Base-by-base conservation (phyloP, 345 rosid species). In the Populus alba region DNA sequence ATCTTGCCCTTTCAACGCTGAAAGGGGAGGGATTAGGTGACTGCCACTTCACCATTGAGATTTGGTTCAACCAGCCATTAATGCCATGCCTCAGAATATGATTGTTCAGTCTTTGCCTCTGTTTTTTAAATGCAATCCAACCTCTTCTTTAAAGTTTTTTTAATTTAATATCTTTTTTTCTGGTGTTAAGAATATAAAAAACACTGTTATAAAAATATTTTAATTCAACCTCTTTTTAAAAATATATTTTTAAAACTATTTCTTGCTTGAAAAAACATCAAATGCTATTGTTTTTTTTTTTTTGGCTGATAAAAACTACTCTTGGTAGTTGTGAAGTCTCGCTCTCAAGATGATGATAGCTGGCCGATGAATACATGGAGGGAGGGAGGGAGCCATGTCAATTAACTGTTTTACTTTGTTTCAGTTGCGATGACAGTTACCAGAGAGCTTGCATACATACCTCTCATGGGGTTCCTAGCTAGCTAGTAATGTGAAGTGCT, bases 1-100 rank as follows among this genome's bases (percentile, higher is more conserved):
- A 85, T 80, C 85, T 85, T 74, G 81, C 76, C 85, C 77, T 79
- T 79, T 57, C 70, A 10, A 67, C 47, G 53, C 78, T 39, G 39
- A 74, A 61, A 73, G 39, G 72, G 59, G 77, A 45, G 38, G 31
- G 5, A 57, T 16, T 55, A 53, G 29, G 27, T 81, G 61, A 53
- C 55, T 29, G 4, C 55, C 31, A 29, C 15, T 62, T 75, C 72
- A 43, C 72, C 6, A 67, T 66, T 61, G 16, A 27, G 8, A 8
- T 63, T 63, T 10, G 27, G 41, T 43, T 12, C 41, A 35, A 0
- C 15, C 3, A 9, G 70, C 15, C 63, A 57, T 57, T 1, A n/a
- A n/a, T 57, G 63, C 5, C 63, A 3, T 22, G 62, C 62, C 23
- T 0, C 6, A 33, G 37, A 33, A 33, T 33, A 33, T 33, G 37